Evolutionary conservation across 495 filamentous ascomycete species (phyloP), one percentile per base, ranked within the genome.

Genomic region (Bacidia rubella): DNA sequence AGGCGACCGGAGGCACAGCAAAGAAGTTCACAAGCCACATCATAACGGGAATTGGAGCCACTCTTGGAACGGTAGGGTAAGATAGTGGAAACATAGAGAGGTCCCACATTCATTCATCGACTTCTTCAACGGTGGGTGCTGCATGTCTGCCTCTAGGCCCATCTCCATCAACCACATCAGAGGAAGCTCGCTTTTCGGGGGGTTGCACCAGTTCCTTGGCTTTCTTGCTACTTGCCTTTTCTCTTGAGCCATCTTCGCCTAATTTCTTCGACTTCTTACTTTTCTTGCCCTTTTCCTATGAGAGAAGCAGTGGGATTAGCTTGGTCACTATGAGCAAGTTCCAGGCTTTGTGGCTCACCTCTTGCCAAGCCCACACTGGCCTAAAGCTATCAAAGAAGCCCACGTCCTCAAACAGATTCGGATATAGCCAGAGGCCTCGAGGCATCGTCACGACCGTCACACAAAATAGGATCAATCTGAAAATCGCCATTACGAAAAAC

Each of bases 331-430:
- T 11, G n/a, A 35, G 26, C 2, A 1, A 42, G n/a, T 45, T 21
- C 1, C 5, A 29, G 23, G 11, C 46, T 10, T 39, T 11, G 24
- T n/a, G 20, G 65, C 74, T 60, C 67, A 95, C 92, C 82, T 97
- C 88, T 66, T 97, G 92, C 93, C 93, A 99, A 47, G 86, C 93
- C 90, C 93, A 97, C 29, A 92, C 65, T 23, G 93, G 93, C 68
- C 84, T 84, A 74, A 99, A 99, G 67, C 86, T 93, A 56, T 99
- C 93, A 62, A 97, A 83, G 68, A 99, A 96, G 7, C 90, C 92
- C 42, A 99, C 93, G 64, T 99, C 93, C 67, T 97, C 93, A 69
- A 96, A 99, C 20, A 99, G 66, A 63, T 99, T 99, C 43, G 93
- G 93, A 73, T 88, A 99, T 43, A 99, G 74, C 93, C 93, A 99